Evolutionary conservation across 345 rosid species (phyloP).

Genomic region (Reutealis trisperma): DNA sequence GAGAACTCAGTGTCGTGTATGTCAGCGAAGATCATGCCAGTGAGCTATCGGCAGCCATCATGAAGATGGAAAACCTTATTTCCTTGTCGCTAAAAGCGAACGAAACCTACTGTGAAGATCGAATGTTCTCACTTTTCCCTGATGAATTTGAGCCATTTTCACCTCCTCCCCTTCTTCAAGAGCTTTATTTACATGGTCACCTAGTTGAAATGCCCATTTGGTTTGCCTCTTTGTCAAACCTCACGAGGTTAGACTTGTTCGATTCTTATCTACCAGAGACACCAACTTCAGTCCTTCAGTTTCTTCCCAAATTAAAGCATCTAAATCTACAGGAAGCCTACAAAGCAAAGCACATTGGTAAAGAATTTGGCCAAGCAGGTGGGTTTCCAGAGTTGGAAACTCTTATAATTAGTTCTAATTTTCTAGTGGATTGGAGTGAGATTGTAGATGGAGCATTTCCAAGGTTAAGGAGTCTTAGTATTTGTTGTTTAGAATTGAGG

Average conservation of each 20-base stretch:
- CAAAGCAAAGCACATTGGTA: constrained; percentile 8
- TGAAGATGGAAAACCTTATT: constrained; percentile 7
- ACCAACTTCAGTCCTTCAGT: background rate
- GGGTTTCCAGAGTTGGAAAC: constrained; percentile 4
- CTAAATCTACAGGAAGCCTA: background rate
- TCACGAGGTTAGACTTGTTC: background rate
- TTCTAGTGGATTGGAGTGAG: constrained; percentile 1
- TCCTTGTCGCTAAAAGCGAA: constrained; percentile 2
- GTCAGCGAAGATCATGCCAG: constrained; percentile 13
- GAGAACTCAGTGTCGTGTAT: constrained; percentile 4
- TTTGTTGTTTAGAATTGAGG: background rate
- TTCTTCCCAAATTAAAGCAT: constrained; percentile 6
- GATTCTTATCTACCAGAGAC: background rate
- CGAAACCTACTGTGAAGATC: background rate
- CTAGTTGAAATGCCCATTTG: background rate
- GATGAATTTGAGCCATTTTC: background rate
- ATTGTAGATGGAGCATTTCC: constrained; percentile 7
- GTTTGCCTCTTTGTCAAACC: constrained; percentile 8
- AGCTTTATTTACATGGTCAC: background rate
- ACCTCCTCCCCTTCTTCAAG: constrained; percentile 14
- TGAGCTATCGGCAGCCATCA: background rate
- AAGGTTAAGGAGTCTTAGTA: background rate
- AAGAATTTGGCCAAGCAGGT: constrained; percentile 12
- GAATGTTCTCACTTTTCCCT: background rate
- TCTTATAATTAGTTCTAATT: background rate